A percentile compares a stretch with the other conserved stretches of the same genome.
These are phyloP conservation scores for Russula brevipes DNA, from an alignment of 768 basidiomycete species.

Conservation along the genomic window DNA sequence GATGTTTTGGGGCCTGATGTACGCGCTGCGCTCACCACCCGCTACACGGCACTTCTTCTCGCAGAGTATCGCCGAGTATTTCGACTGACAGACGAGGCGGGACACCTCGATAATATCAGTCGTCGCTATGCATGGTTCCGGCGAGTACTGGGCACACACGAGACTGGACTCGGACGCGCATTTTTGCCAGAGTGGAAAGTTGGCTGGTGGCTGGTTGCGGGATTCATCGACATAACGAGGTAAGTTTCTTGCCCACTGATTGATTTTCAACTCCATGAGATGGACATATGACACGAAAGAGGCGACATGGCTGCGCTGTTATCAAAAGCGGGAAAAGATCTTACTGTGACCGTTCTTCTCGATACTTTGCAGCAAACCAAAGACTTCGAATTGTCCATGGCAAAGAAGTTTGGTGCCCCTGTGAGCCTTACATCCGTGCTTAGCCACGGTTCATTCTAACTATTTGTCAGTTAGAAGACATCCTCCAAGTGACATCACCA, in stretches of 20 bases:
- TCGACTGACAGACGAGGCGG: constrained; percentile 88
- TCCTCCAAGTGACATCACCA: constrained; percentile 49
- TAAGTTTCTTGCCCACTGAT: constrained; percentile 30
- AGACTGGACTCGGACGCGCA: constrained; percentile 76
- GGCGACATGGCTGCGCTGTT: constrained; percentile 80
- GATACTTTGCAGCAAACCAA: constrained; percentile 81
- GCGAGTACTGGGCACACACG: constrained; percentile 76
- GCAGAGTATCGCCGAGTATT: constrained; percentile 97
- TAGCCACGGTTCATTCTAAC: neutral
- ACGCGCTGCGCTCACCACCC: constrained; percentile 73
- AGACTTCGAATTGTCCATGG: constrained; percentile 82
- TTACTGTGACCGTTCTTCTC: constrained; percentile 73
- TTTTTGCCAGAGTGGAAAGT: constrained; percentile 88
- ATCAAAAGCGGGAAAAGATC: constrained; percentile 66
- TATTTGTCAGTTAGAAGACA: constrained; percentile 52
- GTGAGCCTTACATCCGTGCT: constrained; percentile 36
- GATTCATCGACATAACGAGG: constrained; percentile 91
- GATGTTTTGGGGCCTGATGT: constrained; percentile 87
- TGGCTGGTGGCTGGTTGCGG: constrained; percentile 71
- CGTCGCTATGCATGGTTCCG: constrained; percentile 95
- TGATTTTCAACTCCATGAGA: neutral
- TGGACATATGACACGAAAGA: constrained; percentile 36
- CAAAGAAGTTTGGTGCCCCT: constrained; percentile 75
- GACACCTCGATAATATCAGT: constrained; percentile 91
- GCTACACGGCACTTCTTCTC: constrained; percentile 84